These are phyloP conservation scores for Euphorbia tirucalli DNA, from an alignment of 345 rosid species.

Conservation along the genomic window DNA sequence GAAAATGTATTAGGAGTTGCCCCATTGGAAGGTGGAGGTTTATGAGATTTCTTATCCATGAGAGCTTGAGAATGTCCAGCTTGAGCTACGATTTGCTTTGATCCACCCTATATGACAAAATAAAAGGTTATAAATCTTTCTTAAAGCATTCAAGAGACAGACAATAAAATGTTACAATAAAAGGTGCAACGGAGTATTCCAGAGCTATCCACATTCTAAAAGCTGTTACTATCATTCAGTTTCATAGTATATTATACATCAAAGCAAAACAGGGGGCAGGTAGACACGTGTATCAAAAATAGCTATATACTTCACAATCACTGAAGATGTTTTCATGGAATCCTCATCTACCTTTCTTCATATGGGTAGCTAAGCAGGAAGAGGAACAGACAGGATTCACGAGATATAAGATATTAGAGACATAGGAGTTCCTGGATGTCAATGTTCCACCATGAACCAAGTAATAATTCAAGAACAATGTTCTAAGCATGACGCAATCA, in stretches of 20 bases:
- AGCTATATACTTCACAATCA: not conserved
- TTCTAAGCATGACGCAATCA: not conserved
- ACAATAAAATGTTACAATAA: not conserved
- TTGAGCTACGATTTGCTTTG: constrained; percentile 50
- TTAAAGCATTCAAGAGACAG: not conserved
- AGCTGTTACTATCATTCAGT: not conserved
- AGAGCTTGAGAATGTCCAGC: constrained; percentile 39
- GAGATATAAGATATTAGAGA: no score
- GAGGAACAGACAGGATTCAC: not conserved
- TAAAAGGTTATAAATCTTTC: not conserved
- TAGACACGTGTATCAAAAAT: not conserved
- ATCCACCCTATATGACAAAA: constrained; percentile 52
- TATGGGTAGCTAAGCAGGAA: not conserved
- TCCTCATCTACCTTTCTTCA: not conserved
- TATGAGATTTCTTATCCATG: constrained; percentile 29
- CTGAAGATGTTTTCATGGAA: not conserved
- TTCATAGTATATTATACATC: not conserved
- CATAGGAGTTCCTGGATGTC: not conserved
- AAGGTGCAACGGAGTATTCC: not conserved
- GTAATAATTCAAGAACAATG: not conserved
- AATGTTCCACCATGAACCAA: constrained; percentile 7
- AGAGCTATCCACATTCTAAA: not conserved
- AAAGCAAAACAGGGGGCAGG: not conserved
- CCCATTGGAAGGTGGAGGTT: constrained; percentile 43
- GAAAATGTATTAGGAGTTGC: constrained; percentile 23